Evolutionary conservation across 139 green algal species (phyloP), one percentile per base, ranked within the genome.

Genomic region (Tetradesmus lagerheimii): DNA sequence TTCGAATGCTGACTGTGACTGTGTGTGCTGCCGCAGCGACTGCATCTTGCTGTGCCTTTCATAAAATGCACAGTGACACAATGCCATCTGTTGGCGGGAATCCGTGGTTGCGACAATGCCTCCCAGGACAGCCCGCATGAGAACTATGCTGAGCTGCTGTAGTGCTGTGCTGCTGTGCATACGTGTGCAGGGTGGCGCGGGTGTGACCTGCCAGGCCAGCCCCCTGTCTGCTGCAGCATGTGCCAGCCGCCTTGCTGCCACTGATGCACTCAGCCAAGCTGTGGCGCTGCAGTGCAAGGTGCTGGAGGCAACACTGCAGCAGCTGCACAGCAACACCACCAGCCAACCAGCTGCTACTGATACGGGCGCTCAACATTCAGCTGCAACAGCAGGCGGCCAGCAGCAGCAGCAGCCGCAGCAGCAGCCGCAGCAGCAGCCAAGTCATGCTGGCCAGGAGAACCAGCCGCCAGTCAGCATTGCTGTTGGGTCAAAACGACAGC

Each of bases 201-300:
- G 37, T 47, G 37, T 87, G 53, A 53, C 1, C 35, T 66, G 43
- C 14, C 35, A 78, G 20, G 23, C 23, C 45, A 87, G 82, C 57
- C 82, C 82, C 34, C 9, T 87, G 35, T 31, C 23, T 31, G 66
- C 31, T 57, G 57, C 18, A 35, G 35, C 50, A 27, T 34, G n/a
- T 38, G 82, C 82, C 35, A 57, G 57, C 53, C 77, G 37, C 15
- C 53, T 87, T 16, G 53, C 82, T 53, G 82, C 37, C 39, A 53
- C 82, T 37, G 82, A 87, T 38, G 82, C 82, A 6, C 53, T 87
- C 20, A 53, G 35, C 11, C 53, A 87, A 37, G 82, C 82, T 31
- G 53, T 87, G 23, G 35, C 38, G 4, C 35, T 87, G 57, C 82
- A 87, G 23, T 79, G 82, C 57, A 57, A 53, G 57, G 82, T 87